A percentile compares a stretch with the other conserved stretches of the same genome.
phyloP scores from a whole-genome alignment of 1,284 basidiomycete species.

The Moesziomyces sp. region DNA sequence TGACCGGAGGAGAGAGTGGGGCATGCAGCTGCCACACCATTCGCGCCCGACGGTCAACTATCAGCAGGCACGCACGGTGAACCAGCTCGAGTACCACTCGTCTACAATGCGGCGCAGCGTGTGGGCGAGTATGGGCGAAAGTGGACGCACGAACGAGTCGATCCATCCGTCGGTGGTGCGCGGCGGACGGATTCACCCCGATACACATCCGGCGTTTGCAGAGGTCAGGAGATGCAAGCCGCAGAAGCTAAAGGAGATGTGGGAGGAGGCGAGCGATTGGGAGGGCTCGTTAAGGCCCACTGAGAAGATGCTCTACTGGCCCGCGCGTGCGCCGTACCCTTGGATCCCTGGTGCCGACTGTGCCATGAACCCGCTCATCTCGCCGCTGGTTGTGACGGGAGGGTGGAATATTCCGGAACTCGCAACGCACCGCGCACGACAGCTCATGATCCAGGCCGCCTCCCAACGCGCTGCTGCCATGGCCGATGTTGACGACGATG shows the following conservation, averaged over 20 bases:
- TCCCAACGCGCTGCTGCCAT: not conserved
- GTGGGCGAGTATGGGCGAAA: slow-evolving; percentile 32
- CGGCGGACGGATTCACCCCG: slow-evolving; percentile 24
- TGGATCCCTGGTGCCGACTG: slow-evolving; percentile 9
- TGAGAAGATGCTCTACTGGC: slow-evolving; percentile 35
- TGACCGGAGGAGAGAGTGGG: slow-evolving; percentile 50
- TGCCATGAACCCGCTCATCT: slow-evolving; percentile 13
- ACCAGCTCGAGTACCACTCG: slow-evolving; percentile 9
- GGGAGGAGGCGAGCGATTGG: slow-evolving; percentile 37
- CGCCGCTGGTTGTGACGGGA: slow-evolving; percentile 14
- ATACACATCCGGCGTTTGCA: slow-evolving; percentile 22
- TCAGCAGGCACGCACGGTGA: slow-evolving; percentile 17
- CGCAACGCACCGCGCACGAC: not conserved
- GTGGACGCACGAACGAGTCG: slow-evolving; percentile 31
- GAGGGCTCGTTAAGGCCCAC: slow-evolving; percentile 23
- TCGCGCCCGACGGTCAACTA: slow-evolving; percentile 28
- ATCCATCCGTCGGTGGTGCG: slow-evolving; percentile 50
- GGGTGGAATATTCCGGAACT: slow-evolving; percentile 31
- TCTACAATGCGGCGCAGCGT: slow-evolving; percentile 26
- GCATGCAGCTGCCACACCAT: slow-evolving; percentile 42
- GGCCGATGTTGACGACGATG: slow-evolving; percentile 5
- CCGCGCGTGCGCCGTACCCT: slow-evolving; percentile 24
- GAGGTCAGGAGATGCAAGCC: slow-evolving; percentile 21
- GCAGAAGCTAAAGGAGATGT: slow-evolving; percentile 18
- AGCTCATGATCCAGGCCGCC: slow-evolving; percentile 5